Base-by-base conservation (phyloP, 164 flowering plant genomes). In the Chimonanthus praecox region DNA sequence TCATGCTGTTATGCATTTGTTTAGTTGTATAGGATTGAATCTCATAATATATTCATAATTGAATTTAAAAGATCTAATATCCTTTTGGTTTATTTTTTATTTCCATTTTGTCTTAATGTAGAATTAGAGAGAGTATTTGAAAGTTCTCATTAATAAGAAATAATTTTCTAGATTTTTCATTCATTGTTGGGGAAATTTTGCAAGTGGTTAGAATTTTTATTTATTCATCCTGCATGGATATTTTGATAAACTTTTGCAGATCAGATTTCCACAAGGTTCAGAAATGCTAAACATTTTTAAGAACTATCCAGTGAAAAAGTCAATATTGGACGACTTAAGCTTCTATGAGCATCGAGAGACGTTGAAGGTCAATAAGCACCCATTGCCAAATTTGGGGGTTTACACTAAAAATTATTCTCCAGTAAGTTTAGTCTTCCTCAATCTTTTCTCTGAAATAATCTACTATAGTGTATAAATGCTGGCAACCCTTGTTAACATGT, bases 281-380 rank as follows among this genome's bases (percentile, higher is more conserved):
- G 85, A 90, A 77, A 88, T 92, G 93, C 81, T 92, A 62, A 74
- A 71, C 15, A 89, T 92, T 70, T 90, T 90, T 73, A 92, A 88
- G 82, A 84, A 69, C 71, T 85, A 83, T 73, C 47, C 80, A 0
- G 82, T 79, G 45, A 83, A 78, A 76, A 84, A 89, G 45, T 88
- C 87, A 8, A 73, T 92, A 70, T 72, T 88, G 54, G 97, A 92
- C 83, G 94, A 92, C 79, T 90, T 86, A 71, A 72, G 70, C 49
- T 92, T 89, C 80, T 92, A 92, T 79, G 97, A 88, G 76, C 74
- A 77, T n/a, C 84, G 87, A 18, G 89, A 83, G 80, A 88, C 83
- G 76, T 58, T 80, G 4, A 83, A 82, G 70, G 85, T 79, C 80
- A 75, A 60, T 66, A 84, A 9, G 62, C n/a, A 7, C 43, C 49